Evolutionary conservation across 2,329 filamentous ascomycete genomes (phyloP).

Genomic region (Amylocarpus encephaloides): DNA sequence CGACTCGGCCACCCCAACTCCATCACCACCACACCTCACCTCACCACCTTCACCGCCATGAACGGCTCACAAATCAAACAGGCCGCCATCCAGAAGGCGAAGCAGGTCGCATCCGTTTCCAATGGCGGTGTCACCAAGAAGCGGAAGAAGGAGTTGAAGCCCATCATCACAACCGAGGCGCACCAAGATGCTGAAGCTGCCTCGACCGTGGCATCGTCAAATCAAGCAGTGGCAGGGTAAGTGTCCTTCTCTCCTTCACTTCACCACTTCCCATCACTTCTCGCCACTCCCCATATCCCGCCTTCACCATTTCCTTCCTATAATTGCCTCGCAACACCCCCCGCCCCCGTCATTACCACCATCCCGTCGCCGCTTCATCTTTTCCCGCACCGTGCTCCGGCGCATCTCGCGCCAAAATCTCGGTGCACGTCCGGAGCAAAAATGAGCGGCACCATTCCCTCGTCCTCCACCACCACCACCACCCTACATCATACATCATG

Average conservation of each 20-base stretch:
- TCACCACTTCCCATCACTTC: neutral
- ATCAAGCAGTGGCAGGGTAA: slow-evolving; percentile 32
- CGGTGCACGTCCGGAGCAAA: neutral
- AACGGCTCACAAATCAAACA: slow-evolving; percentile 31
- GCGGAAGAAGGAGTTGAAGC: slow-evolving; percentile 54
- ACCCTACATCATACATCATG: slow-evolving; percentile 26
- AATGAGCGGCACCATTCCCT: neutral
- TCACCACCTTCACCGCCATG: slow-evolving; percentile 19
- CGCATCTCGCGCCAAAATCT: neutral
- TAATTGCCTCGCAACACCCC: slow-evolving; percentile 1
- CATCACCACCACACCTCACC: slow-evolving; percentile 2
- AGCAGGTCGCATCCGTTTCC: slow-evolving; percentile 43
- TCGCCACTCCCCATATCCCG: too few relatives aligned
- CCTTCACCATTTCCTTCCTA: too few relatives aligned
- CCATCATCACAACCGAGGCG: slow-evolving; percentile 51
- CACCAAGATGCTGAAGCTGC: slow-evolving; percentile 33
- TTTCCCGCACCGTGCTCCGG: neutral
- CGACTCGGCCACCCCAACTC: neutral
- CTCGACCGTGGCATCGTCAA: slow-evolving; percentile 26
- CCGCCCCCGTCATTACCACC: slow-evolving; percentile 1
- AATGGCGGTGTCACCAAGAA: slow-evolving; percentile 49
- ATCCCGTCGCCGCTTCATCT: neutral
- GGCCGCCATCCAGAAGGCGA: slow-evolving; percentile 52
- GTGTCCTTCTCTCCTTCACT: slow-evolving; percentile 11
- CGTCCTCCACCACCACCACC: neutral